These are phyloP conservation scores for Panicum hallii DNA, from an alignment of 202 grass and related monocot species.

Conservation along the genomic window DNA sequence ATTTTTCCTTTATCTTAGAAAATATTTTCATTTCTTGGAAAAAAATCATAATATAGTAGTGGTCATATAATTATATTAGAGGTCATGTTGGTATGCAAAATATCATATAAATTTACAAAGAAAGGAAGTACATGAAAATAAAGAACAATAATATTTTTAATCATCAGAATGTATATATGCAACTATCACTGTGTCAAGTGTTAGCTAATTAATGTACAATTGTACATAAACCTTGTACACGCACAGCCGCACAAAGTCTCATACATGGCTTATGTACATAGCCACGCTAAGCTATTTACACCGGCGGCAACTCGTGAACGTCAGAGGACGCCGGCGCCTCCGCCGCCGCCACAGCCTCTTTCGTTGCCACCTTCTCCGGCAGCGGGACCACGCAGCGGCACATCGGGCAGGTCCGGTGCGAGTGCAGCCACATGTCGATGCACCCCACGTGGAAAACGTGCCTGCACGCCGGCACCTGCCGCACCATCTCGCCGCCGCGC, in stretches of 20 bases:
- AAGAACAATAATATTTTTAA: too few species aligned
- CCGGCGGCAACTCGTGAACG: slow-evolving; percentile 27
- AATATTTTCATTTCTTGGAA: too few species aligned
- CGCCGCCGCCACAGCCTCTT: background rate
- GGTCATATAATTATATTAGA: too few species aligned
- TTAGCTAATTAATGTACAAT: background rate
- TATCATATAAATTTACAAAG: too few species aligned
- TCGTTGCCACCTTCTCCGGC: background rate
- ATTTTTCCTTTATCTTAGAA: too few species aligned
- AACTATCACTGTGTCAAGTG: background rate
- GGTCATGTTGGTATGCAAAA: too few species aligned
- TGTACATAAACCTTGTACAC: background rate
- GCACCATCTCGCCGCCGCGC: slow-evolving; percentile 53
- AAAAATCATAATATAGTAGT: too few species aligned
- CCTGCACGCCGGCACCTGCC: slow-evolving; percentile 52
- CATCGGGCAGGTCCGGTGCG: slow-evolving; percentile 54
- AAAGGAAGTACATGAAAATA: too few species aligned
- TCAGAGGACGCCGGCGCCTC: background rate
- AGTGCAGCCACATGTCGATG: slow-evolving; percentile 61
- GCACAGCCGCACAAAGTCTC: too few species aligned
- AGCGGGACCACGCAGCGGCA: slow-evolving; percentile 43
- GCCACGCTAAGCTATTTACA: background rate
- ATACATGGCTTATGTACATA: too few species aligned
- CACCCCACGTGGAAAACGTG: slow-evolving; percentile 58
- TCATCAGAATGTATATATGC: too few species aligned